Evolutionary conservation across 495 filamentous ascomycete genomes (phyloP).

Genomic region (Penicilliopsis zonata): DNA sequence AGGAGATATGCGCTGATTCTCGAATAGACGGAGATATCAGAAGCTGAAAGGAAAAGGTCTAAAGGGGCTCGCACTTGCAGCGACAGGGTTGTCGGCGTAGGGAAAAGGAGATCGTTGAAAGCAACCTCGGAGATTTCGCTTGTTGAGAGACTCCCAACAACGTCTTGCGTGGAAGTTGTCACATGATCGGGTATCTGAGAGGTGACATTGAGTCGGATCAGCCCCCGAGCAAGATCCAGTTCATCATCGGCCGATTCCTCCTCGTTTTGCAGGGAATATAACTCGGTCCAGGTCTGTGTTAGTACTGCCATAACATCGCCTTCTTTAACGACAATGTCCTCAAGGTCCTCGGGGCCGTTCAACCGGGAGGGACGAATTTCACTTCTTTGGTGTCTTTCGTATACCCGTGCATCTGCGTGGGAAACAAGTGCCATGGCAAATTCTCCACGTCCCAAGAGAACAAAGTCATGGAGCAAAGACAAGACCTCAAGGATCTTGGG

Average conservation of each 20-base stretch:
- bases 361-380: slow-evolving; percentile 9
- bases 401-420: slow-evolving; percentile 67
- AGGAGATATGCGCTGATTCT: slow-evolving; percentile 79
- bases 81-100: slow-evolving; percentile 57
- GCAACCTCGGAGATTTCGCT: slow-evolving; percentile 23
- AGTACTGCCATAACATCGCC: slow-evolving; percentile 71
- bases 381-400: slow-evolving; percentile 30
- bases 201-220: slow-evolving; percentile 55
- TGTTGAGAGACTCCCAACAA: slow-evolving; percentile 12
- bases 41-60: slow-evolving; percentile 69
- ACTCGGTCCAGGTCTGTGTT: slow-evolving; percentile 59
- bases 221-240: slow-evolving; percentile 67
- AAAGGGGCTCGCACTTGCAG: slow-evolving; percentile 67
- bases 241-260: slow-evolving; percentile 62
- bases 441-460: slow-evolving; percentile 77
- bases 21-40: slow-evolving; percentile 69
- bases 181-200: slow-evolving; percentile 12
- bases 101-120: slow-evolving; percentile 77
- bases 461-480: slow-evolving; percentile 68
- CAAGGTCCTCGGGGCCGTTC: slow-evolving; percentile 20
- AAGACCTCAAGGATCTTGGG: slow-evolving; percentile 66
- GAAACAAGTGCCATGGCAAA: slow-evolving; percentile 78
- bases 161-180: slow-evolving; percentile 24
- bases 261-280: slow-evolving; percentile 61
- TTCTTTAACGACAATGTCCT: slow-evolving; percentile 64